Base-by-base conservation (phyloP, 83 land plant genomes). In the Isoetes engelmannii region DNA sequence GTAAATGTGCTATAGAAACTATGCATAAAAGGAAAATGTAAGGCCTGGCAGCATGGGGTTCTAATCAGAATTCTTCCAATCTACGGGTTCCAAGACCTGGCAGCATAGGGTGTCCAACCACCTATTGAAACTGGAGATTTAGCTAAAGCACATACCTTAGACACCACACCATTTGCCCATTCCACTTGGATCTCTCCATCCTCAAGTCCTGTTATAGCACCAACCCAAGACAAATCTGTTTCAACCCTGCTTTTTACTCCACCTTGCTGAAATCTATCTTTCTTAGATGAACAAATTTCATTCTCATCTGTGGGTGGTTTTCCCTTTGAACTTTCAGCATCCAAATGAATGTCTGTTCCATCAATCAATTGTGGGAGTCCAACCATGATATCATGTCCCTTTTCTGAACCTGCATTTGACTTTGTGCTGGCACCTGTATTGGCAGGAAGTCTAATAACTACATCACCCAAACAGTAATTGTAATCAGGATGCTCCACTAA, bases 101-200 rank as follows among this genome's bases (percentile, higher is more conserved):
- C 37, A 28, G 37, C 37, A 28, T 28, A 28, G 37, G 37, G 37
- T 28, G 37, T 28, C 37, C 37, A 28, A 28, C 0, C 0, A 28
- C 2, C 37, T 28, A 28, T 28, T 28, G 2, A 28, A 28, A 28
- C 37, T 28, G 37, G 2, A 28, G 37, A 28, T 28, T 28, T 2
- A 28, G 37, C 37, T 28, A 18, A 60, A 51, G 0, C 15, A 65
- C 20, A 17, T 4, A 93, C 98, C 99, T 86, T 82, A 6, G 84
- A 81, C 18, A 83, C 82, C 37, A 77, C 60, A 58, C 96, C 96
- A 86, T 74, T 75, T 45, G 92, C 92, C 99, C 99, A 94, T 82
- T 71, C 79, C 37, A 94, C 96, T 68, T 86, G 85, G 70, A 94
- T 80, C 54, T 65, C 62, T 47, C 89, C 99, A 80, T 83, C 85